phyloP scores from a whole-genome alignment of 306 rosid genomes.

The Biancaea sappan region DNA sequence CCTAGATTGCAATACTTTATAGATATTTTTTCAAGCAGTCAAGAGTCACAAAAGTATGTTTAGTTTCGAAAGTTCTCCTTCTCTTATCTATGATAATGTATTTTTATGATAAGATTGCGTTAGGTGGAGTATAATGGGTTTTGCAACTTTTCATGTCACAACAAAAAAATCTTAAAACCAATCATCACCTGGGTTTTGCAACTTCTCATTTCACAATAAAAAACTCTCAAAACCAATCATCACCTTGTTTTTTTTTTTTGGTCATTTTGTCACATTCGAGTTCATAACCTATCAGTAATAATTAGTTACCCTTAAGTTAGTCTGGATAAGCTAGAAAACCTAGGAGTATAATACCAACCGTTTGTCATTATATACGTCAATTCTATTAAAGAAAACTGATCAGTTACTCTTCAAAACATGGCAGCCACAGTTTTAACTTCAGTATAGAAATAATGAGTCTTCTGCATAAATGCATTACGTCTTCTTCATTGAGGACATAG shows the following conservation, averaged over 20 bases:
- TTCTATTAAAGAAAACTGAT: background rate
- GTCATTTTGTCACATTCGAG: background rate
- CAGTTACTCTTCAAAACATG: background rate
- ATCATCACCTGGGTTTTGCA: too few species aligned
- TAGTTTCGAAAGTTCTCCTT: conserved; percentile 3
- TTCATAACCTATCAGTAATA: background rate
- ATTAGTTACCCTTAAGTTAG: too few species aligned
- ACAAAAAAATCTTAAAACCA: too few species aligned
- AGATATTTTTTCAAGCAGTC: too few species aligned
- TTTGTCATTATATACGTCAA: background rate
- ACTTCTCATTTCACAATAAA: too few species aligned
- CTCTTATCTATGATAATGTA: background rate
- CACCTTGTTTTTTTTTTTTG: background rate
- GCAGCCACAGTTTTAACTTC: background rate
- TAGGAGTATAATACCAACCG: background rate
- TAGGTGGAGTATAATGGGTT: background rate
- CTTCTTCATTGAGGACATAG: background rate
- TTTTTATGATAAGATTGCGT: background rate
- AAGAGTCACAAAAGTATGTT: background rate
- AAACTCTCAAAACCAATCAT: background rate
- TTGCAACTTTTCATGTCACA: background rate
- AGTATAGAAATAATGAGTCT: background rate
- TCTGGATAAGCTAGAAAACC: too few species aligned
- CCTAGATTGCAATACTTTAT: background rate
- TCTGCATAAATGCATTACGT: background rate